phyloP scores from a whole-genome alignment of 2,329 filamentous ascomycete genomes.

The Paecilomyces variotii region DNA sequence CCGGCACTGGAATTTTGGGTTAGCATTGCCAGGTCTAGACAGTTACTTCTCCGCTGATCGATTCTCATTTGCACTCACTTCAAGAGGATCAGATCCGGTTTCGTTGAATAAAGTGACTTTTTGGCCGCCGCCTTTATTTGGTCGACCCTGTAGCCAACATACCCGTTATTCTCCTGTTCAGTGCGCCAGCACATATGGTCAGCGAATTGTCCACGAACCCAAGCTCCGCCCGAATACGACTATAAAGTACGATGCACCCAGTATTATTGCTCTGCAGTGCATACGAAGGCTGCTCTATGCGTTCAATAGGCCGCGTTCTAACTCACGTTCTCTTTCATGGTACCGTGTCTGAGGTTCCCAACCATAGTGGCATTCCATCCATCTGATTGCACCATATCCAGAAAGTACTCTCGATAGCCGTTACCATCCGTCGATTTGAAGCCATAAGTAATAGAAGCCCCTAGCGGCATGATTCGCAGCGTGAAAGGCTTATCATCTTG shows the following conservation, averaged over 20 bases:
- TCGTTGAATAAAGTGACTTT: constrained; percentile 2
- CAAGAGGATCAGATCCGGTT: constrained; percentile 21
- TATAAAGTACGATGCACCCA: background rate
- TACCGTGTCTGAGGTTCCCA: constrained; percentile 6
- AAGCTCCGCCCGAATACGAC: too few relatives aligned
- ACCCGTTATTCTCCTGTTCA: constrained; percentile 17
- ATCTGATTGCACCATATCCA: constrained; percentile 3
- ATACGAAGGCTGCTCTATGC: background rate
- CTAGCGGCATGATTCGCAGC: constrained; percentile 2
- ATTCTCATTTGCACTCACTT: constrained; percentile 11
- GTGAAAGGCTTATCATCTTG: background rate
- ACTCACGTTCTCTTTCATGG: constrained; percentile 15
- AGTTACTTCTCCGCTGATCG: background rate
- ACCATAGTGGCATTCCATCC: constrained; percentile 11
- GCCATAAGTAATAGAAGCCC: constrained; percentile 10
- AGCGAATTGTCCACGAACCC: background rate
- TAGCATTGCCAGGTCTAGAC: background rate
- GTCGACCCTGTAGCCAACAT: constrained; percentile 15
- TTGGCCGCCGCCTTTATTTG: constrained; percentile 8
- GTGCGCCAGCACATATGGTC: background rate
- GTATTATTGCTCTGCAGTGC: background rate
- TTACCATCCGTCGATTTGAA: constrained; percentile 5
- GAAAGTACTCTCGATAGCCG: constrained; percentile 9
- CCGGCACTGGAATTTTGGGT: constrained; percentile 16
- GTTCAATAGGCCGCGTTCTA: background rate